Evolutionary conservation across 352 stramenopile species (phyloP).

Genomic region (Globisporangium spinosum): DNA sequence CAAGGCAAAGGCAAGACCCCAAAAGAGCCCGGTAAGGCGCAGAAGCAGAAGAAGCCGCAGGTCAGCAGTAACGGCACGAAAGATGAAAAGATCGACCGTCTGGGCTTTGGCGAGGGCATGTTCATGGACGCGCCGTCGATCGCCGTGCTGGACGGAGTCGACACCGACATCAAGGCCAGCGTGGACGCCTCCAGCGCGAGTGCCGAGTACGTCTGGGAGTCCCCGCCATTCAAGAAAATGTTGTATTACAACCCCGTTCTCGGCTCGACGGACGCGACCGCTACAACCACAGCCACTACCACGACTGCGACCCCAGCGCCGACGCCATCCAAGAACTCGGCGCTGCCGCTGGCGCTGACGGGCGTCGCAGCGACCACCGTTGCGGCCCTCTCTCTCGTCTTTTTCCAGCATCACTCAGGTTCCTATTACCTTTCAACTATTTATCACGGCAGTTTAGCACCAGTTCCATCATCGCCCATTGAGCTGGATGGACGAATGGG

Average conservation of each 20-base stretch:
- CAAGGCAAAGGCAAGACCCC: conserved; percentile 19
- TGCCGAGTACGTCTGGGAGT: too few species aligned
- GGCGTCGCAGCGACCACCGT: not conserved
- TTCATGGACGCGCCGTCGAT: not conserved
- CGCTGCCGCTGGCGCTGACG: not conserved
- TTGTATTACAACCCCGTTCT: too few species aligned
- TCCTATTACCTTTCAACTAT: not conserved
- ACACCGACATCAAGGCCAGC: not conserved
- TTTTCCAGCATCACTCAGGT: not conserved
- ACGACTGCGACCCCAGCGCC: too few species aligned
- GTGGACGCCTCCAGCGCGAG: too few species aligned
- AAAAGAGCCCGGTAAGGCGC: not conserved
- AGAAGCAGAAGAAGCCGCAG: conserved; percentile 17
- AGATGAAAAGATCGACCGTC: conserved; percentile 20
- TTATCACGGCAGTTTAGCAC: not conserved
- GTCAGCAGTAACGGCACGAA: not conserved
- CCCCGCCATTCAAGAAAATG: too few species aligned
- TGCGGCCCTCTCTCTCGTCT: not conserved
- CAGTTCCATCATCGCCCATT: too few species aligned
- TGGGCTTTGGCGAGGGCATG: conserved; percentile 32
- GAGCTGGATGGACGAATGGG: too few species aligned
- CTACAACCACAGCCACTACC: too few species aligned
- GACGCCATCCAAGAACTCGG: not conserved
- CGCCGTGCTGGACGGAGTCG: not conserved
- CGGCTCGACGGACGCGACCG: too few species aligned